Evolutionary conservation across 495 filamentous ascomycete genomes (phyloP).

Genomic region (Penicillium riverlandense): DNA sequence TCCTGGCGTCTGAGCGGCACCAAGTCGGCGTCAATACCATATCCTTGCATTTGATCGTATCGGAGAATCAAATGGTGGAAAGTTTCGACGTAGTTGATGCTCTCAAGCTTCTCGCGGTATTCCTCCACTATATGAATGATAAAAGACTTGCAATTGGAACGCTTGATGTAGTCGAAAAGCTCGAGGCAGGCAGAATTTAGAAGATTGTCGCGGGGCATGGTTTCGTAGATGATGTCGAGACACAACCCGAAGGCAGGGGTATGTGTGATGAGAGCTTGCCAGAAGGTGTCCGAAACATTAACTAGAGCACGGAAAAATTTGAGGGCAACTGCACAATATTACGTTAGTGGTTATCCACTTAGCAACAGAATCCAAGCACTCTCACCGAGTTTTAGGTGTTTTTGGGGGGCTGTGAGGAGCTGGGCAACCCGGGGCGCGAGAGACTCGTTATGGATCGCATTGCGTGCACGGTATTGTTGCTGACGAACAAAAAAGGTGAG

Average conservation of each 20-base stretch:
- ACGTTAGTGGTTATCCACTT: conserved; percentile 4
- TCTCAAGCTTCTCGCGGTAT: conserved; percentile 72
- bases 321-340: conserved; percentile 58
- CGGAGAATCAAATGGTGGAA: conserved; percentile 68
- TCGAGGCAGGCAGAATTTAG: conserved; percentile 95
- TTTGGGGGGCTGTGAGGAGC: conserved; percentile 77
- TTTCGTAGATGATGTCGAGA: conserved; percentile 77
- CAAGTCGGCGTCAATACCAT: conserved; percentile 51
- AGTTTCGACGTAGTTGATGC: conserved; percentile 79
- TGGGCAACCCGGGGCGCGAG: conserved; percentile 76
- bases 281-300: conserved; percentile 84
- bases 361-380: background rate
- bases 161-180: conserved; percentile 85
- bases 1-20: conserved; percentile 41
- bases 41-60: conserved; percentile 78
- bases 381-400: conserved; percentile 87
- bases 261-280: conserved; percentile 78
- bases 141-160: conserved; percentile 74
- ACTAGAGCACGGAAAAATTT: conserved; percentile 93
- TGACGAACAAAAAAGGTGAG: conserved; percentile 91
- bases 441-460: conserved; percentile 75
- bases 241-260: conserved; percentile 82
- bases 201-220: conserved; percentile 93
- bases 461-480: conserved; percentile 79
- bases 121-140: conserved; percentile 83